These are phyloP conservation scores for Lichtheimia ramosa DNA, from an alignment of 371 early-diverging fungal genomes.

Conservation along the genomic window DNA sequence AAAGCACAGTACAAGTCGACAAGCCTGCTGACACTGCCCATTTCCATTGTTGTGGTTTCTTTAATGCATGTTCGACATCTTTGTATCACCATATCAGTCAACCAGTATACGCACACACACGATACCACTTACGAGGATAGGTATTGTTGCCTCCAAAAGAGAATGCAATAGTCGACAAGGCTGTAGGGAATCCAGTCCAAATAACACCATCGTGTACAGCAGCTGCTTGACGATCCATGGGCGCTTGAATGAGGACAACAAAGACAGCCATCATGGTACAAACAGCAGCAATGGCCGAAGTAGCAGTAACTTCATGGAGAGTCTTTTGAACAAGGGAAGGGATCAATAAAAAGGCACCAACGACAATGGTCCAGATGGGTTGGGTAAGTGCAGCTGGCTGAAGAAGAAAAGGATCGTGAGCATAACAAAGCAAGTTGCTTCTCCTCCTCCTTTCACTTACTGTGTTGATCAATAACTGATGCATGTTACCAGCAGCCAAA, in stretches of 20 bases:
- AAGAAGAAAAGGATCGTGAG: too few species aligned
- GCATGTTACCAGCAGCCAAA: conserved; percentile 67
- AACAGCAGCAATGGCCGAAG: conserved; percentile 47
- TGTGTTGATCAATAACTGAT: conserved; percentile 46
- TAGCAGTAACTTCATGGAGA: conserved; percentile 76
- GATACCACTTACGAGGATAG: conserved; percentile 46
- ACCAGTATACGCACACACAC: neutral
- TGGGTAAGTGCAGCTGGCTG: conserved; percentile 21
- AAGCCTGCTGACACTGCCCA: conserved; percentile 72
- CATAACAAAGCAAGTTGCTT: too few species aligned
- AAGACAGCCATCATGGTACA: conserved; percentile 55
- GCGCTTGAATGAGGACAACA: conserved; percentile 37
- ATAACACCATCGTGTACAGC: conserved; percentile 36
- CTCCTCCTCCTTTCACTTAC: neutral
- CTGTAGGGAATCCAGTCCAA: conserved; percentile 58
- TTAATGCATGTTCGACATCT: conserved; percentile 77
- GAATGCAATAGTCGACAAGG: conserved; percentile 63
- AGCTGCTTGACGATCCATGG: conserved; percentile 19
- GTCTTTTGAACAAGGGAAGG: conserved; percentile 74
- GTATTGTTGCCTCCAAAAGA: conserved; percentile 61
- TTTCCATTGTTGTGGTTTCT: conserved; percentile 77
- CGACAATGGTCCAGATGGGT: conserved; percentile 65
- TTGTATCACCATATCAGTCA: neutral
- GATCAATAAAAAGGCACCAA: conserved; percentile 64
- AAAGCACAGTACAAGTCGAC: conserved; percentile 73